Conservation (phyloP, 208 protist genomes). For the Blechomonas ayalai region DNA sequence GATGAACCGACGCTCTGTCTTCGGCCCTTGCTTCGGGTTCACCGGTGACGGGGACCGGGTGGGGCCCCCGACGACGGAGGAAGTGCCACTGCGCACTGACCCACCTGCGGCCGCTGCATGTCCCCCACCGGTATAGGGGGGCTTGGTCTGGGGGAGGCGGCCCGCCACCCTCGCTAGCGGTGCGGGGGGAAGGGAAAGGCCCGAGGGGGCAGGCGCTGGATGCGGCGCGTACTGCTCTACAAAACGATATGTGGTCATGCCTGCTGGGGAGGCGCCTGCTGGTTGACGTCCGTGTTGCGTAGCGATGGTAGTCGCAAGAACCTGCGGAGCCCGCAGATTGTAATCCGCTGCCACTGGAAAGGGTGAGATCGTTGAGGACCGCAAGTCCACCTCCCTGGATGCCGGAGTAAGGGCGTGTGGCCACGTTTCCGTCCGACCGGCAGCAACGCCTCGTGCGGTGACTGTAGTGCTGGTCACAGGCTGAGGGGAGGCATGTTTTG, state of each 20-base stretch:
- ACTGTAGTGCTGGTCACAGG: background rate
- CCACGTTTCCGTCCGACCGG: no score
- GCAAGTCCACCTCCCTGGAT: no score
- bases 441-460: background rate
- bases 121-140: background rate
- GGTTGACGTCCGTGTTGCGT: conserved; percentile 2
- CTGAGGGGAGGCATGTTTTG: background rate
- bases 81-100: conserved; percentile 37
- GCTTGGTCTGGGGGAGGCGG: conserved; percentile 9
- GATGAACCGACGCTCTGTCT: conserved; percentile 56
- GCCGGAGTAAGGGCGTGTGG: no score
- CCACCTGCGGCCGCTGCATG: background rate
- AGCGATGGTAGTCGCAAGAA: conserved; percentile 13
- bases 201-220: conserved; percentile 1
- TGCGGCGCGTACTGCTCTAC: conserved; percentile 6
- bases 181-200: conserved; percentile 1
- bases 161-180: conserved; percentile 12
- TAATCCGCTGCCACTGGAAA: no score
- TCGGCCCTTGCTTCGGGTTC: conserved; percentile 61
- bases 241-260: conserved; percentile 3
- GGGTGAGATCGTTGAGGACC: conserved; percentile 4
- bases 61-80: conserved; percentile 40
- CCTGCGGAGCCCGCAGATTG: no score
- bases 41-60: conserved; percentile 79
- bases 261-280: conserved; percentile 2